Percentiles rank a stretch among this genome's conserved stretches.
Evolutionary conservation across 495 filamentous ascomycete species (phyloP).

Genomic region (Mytilinidion resinicola): DNA sequence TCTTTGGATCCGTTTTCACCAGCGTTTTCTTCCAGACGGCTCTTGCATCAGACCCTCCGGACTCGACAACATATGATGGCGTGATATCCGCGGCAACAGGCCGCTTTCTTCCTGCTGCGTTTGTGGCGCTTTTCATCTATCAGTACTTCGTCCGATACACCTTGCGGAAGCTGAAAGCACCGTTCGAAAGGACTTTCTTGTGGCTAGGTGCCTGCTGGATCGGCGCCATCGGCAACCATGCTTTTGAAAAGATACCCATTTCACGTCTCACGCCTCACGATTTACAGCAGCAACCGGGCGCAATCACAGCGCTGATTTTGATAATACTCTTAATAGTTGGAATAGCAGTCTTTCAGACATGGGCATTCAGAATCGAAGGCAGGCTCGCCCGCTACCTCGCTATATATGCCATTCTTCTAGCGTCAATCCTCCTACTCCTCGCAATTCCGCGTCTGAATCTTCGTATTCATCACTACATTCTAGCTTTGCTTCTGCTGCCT

Average conservation of each 20-base stretch:
- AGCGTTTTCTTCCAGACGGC: conserved; percentile 35
- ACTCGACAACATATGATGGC: conserved; percentile 33
- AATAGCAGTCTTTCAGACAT: conserved; percentile 38
- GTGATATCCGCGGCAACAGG: conserved; percentile 32
- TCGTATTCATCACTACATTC: conserved; percentile 90
- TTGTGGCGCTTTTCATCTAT: conserved; percentile 34
- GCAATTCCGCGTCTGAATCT: conserved; percentile 69
- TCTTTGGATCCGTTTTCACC: conserved; percentile 35
- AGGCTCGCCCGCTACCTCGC: conserved; percentile 35
- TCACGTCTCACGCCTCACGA: conserved; percentile 39
- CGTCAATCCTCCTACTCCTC: conserved; percentile 46
- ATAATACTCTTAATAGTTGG: conserved; percentile 32
- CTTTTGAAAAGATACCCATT: conserved; percentile 39
- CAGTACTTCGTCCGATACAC: conserved; percentile 40
- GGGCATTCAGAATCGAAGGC: conserved; percentile 37
- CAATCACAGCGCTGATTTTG: conserved; percentile 34
- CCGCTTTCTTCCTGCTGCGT: conserved; percentile 37
- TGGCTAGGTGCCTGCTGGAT: conserved; percentile 39
- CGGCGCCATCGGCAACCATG: conserved; percentile 38
- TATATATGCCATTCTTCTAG: conserved; percentile 54
- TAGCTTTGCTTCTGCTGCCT: conserved; percentile 72
- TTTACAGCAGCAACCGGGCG: conserved; percentile 37
- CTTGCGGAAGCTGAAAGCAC: conserved; percentile 33
- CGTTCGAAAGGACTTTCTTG: conserved; percentile 38
- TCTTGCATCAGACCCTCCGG: conserved; percentile 38